Percentiles rank a stretch among this genome's conserved stretches.
phyloP scores from a whole-genome alignment of 2,329 filamentous ascomycete species.

The Aureobasidium sp. region DNA sequence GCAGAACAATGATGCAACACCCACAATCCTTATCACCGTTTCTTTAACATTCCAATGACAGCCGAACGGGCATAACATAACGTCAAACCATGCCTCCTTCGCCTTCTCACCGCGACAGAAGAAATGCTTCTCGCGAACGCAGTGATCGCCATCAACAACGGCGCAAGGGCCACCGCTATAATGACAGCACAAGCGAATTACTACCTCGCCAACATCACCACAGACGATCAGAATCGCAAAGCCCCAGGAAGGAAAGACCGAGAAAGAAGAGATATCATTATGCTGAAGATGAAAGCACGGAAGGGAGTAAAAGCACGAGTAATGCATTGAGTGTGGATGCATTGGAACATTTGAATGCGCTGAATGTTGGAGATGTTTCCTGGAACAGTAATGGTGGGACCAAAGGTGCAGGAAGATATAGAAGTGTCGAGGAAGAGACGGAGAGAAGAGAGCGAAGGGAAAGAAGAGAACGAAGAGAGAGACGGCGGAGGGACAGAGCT shows the following conservation, averaged over 20 bases:
- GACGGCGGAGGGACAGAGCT: conserved; percentile 36
- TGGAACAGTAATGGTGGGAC: conserved; percentile 14
- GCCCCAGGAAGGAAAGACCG: neutral
- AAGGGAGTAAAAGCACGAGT: conserved; percentile 19
- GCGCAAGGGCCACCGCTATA: conserved; percentile 28
- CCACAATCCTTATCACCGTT: neutral
- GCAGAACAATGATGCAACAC: neutral
- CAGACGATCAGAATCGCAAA: neutral
- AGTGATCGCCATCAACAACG: conserved; percentile 23
- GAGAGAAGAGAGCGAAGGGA: conserved; percentile 11
- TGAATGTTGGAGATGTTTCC: conserved; percentile 14
- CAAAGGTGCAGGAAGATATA: neutral
- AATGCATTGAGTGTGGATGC: conserved; percentile 48
- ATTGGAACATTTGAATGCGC: conserved; percentile 57
- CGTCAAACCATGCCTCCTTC: neutral
- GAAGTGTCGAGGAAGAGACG: conserved; percentile 13
- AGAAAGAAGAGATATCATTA: neutral
- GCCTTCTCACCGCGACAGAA: conserved; percentile 15
- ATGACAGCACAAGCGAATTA: conserved; percentile 28
- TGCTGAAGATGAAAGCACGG: neutral
- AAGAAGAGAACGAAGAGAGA: conserved; percentile 30
- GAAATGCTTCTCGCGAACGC: conserved; percentile 14
- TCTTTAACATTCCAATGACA: neutral
- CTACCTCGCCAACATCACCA: neutral
- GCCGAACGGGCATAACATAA: neutral